A percentile compares a stretch with the other conserved stretches of the same genome.
These are phyloP conservation scores for Medicago ruthenica DNA, from an alignment of 306 rosid genomes.

Conservation along the genomic window DNA sequence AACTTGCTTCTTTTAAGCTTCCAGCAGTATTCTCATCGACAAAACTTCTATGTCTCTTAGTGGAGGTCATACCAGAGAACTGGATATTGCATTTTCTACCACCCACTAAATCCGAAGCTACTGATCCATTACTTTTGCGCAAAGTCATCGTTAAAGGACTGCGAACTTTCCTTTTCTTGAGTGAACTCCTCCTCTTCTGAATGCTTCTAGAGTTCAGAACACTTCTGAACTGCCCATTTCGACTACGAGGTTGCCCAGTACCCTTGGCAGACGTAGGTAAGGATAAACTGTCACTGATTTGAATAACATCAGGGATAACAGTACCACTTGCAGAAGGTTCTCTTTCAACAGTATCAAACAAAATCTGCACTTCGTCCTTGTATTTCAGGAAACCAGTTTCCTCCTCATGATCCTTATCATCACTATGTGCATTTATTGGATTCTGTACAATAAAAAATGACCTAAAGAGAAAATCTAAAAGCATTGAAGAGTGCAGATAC, in stretches of 20 bases:
- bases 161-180: constrained; percentile 65
- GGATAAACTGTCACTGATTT: constrained; percentile 34
- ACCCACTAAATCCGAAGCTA: constrained; percentile 49
- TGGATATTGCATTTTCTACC: constrained; percentile 49
- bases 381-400: constrained; percentile 48
- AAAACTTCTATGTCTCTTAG: constrained; percentile 52
- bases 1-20: constrained; percentile 48
- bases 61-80: constrained; percentile 43
- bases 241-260: constrained; percentile 54
- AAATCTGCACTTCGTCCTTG: constrained; percentile 29
- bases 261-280: constrained; percentile 49
- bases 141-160: constrained; percentile 49
- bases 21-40: constrained; percentile 30
- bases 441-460: constrained; percentile 49
- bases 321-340: constrained; percentile 32
- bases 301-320: constrained; percentile 37
- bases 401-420: constrained; percentile 45
- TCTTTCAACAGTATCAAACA: constrained; percentile 20
- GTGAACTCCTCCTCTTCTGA: constrained; percentile 76
- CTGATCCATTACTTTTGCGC: constrained; percentile 49
- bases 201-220: constrained; percentile 57
- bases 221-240: constrained; percentile 54
- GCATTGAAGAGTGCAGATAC: constrained; percentile 57
- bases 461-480: constrained; percentile 47
- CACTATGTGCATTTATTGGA: constrained; percentile 35